A percentile compares a stretch with the other conserved stretches of the same genome.
phyloP scores from a whole-genome alignment of 2,329 filamentous ascomycete species.

The Ceratocystis papillata region DNA sequence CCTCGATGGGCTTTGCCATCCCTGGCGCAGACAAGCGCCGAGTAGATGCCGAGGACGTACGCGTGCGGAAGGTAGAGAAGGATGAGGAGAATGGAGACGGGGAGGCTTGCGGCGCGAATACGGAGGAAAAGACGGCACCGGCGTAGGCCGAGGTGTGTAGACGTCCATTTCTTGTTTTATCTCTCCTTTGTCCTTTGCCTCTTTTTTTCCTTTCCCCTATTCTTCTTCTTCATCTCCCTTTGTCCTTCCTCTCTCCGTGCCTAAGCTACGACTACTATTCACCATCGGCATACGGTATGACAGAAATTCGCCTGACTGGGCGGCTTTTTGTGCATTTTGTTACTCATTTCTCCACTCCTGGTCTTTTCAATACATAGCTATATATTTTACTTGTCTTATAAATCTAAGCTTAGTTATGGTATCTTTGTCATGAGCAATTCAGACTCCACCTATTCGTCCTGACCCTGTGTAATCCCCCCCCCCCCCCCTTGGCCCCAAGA shows the following conservation, averaged over 20 bases:
- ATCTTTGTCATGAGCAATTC: not conserved
- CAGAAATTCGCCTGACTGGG: too few species aligned
- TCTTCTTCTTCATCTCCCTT: too few species aligned
- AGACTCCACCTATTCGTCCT: too few species aligned
- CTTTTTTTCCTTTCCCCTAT: not conserved
- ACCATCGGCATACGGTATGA: too few species aligned
- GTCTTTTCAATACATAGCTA: too few species aligned
- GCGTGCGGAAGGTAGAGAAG: slow-evolving; percentile 32
- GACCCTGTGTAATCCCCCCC: too few species aligned
- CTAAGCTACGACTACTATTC: too few species aligned
- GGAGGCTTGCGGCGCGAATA: not conserved
- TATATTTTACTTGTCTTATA: too few species aligned
- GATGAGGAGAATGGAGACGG: not conserved
- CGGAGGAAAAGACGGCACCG: not conserved
- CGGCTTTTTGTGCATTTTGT: too few species aligned
- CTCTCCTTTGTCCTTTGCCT: not conserved
- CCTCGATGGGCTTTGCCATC: slow-evolving; percentile 48
- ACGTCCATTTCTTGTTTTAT: not conserved
- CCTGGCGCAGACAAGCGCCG: slow-evolving; percentile 33
- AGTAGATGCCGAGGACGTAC: slow-evolving; percentile 37
- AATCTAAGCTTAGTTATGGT: not conserved
- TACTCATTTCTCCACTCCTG: too few species aligned
- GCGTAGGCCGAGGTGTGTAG: not conserved
- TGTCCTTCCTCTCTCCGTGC: too few species aligned
- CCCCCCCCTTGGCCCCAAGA: not conserved